Base-by-base conservation (phyloP, 1,139 yeast species). In the Nadsonia starkeyi-henricii region DNA sequence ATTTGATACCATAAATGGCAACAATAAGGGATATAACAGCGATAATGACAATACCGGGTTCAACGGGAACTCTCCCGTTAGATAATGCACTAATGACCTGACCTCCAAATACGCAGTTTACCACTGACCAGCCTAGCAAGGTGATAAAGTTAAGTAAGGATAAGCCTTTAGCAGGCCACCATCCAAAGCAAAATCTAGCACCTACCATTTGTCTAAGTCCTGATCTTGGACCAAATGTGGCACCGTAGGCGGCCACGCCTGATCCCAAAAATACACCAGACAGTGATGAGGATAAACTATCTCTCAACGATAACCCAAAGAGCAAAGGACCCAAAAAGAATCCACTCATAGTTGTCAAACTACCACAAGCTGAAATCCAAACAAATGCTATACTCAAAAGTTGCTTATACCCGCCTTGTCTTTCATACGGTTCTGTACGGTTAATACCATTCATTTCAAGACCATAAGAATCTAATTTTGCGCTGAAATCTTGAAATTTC, bases 201-300 rank as follows among this genome's bases (percentile, higher is more conserved):
- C 85, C 74, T 8, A 85, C 89, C 88, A 85, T 83, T 62, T 85
- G 94, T 57, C 95, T 71, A 54, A 89, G 76, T 0, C 95, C 95
- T 0, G 94, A 82, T 51, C 85, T 72, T 1, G 95, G 94, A 1
- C 95, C 95, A 86, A 85, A 79, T 9, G 78, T 73, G 2, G 93
- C 73, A 59, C 89, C 84, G 60, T 83, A 85, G 0, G 88, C 91
- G 1, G 95, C 93, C 21, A 84, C 69, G 12, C 74, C 64, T 58
- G 91, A 80, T 0, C 95, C 95, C 5, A 82, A 55, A 23, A 77
- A 62, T 51, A 76, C 74, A 0, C 86, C 85, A 3, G 78, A 58
- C 20, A 81, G 54, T 2, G 93, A 91, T 9, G 78, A 68, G 2
- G 77, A 63, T 52, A 83, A 59, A 1, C 85, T 68, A 56, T 83